A percentile compares a stretch with the other conserved stretches of the same genome.
These are phyloP conservation scores for Eimeria necatrix DNA, from an alignment of 169 alveolate genomes.

Conservation along the genomic window DNA sequence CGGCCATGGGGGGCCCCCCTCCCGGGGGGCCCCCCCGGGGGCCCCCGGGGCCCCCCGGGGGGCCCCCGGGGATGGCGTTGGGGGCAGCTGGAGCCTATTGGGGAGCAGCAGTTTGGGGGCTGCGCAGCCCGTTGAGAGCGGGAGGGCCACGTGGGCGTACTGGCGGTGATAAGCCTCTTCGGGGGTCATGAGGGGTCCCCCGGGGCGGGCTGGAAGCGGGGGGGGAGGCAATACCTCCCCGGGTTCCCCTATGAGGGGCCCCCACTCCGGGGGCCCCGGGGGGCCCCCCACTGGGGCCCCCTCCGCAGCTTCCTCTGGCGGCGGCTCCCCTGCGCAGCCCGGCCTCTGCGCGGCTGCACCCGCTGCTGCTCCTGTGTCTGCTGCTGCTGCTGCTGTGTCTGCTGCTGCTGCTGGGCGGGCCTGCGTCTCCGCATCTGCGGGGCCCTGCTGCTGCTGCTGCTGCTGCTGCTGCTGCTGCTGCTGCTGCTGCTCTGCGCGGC, in stretches of 20 bases:
- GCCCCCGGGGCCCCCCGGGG: too few relatives aligned
- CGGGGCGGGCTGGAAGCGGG: not conserved
- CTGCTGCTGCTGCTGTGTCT: not conserved
- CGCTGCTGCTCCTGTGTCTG: not conserved
- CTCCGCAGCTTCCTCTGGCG: not conserved
- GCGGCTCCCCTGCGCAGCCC: not conserved
- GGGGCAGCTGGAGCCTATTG: not conserved
- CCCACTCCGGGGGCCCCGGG: not conserved
- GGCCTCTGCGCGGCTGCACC: too few relatives aligned
- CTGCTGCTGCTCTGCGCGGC: not conserved
- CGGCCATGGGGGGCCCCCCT: not conserved
- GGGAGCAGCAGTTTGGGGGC: not conserved
- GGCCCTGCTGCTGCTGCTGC: not conserved
- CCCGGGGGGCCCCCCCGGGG: not conserved
- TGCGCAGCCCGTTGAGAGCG: constrained; percentile 1
- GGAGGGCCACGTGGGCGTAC: constrained; percentile 4
- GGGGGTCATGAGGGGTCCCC: not conserved
- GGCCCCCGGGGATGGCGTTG: too few relatives aligned
- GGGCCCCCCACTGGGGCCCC: not conserved
- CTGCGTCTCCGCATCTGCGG: too few relatives aligned
- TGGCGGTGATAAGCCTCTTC: constrained; percentile 27
- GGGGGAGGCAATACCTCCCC: constrained; percentile 44
- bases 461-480: not conserved
- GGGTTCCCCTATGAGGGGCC: not conserved
- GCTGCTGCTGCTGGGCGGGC: too few relatives aligned